Conservation (phyloP, 805 yeast species). For the Starmera caribaea region DNA sequence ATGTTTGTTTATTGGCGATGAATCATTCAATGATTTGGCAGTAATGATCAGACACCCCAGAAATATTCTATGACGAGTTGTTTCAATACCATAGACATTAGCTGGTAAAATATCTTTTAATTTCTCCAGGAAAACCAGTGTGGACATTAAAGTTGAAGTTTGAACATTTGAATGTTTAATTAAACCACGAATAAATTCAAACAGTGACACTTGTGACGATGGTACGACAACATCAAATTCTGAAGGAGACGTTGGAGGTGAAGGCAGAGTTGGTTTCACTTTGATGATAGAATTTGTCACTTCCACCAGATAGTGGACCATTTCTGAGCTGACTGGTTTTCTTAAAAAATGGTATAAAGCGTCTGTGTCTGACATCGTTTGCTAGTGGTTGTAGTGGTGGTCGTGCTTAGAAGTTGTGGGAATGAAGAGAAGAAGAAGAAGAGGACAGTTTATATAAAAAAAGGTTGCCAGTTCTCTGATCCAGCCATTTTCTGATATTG, state of each 20-base stretch:
- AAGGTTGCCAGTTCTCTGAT: neutral
- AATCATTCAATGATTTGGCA: slow-evolving; percentile 90
- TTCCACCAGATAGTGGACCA: slow-evolving; percentile 48
- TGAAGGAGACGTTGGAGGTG: slow-evolving; percentile 31
- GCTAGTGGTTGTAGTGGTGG: neutral
- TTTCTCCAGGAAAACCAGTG: slow-evolving; percentile 74
- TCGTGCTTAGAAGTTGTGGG: neutral
- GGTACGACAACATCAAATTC: neutral
- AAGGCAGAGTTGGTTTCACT: slow-evolving; percentile 23
- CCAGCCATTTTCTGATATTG: neutral
- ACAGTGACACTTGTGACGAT: slow-evolving; percentile 26
- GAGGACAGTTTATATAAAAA: neutral
- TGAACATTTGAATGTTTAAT: slow-evolving; percentile 83
- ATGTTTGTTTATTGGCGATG: slow-evolving; percentile 91
- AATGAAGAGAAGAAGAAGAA: neutral
- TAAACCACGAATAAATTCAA: slow-evolving; percentile 59
- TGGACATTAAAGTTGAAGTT: slow-evolving; percentile 90
- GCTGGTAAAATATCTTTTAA: slow-evolving; percentile 72
- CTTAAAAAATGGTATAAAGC: slow-evolving; percentile 46
- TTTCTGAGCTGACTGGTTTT: slow-evolving; percentile 45
- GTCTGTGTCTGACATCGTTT: slow-evolving; percentile 30
- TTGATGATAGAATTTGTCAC: slow-evolving; percentile 50
- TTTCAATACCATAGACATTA: slow-evolving; percentile 83
- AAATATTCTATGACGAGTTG: slow-evolving; percentile 89
- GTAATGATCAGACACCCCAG: slow-evolving; percentile 81